Percentiles rank a stretch among this genome's conserved stretches.
phyloP scores from a whole-genome alignment of 1,139 yeast species.

The Nakaseomyces nivariensis region DNA sequence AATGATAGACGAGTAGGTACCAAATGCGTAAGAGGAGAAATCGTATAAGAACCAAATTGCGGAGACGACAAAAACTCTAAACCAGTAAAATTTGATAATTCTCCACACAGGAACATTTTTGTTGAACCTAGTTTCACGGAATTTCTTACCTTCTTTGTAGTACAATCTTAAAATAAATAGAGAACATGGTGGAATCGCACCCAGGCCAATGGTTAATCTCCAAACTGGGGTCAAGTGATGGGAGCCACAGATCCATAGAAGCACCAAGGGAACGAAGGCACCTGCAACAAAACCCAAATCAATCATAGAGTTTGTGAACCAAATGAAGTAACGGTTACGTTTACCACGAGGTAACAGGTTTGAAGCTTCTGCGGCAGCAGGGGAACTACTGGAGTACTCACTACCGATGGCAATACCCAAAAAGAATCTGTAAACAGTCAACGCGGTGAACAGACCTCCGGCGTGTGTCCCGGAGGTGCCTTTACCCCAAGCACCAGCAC shows the following conservation, averaged over 20 bases:
- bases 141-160: constrained; percentile 64
- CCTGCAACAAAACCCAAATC: constrained; percentile 79
- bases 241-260: constrained; percentile 70
- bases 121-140: constrained; percentile 61
- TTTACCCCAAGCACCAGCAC: constrained; percentile 85
- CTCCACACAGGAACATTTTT: constrained; percentile 59
- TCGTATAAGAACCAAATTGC: constrained; percentile 87
- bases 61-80: constrained; percentile 60
- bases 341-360: constrained; percentile 65
- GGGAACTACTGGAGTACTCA: constrained; percentile 89
- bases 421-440: constrained; percentile 78
- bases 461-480: constrained; percentile 40
- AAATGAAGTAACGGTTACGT: constrained; percentile 79
- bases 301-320: constrained; percentile 85
- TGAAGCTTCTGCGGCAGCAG: constrained; percentile 89
- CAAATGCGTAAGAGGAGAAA: constrained; percentile 79
- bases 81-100: constrained; percentile 75
- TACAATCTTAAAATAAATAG: constrained; percentile 68
- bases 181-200: constrained; percentile 81
- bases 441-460: constrained; percentile 65
- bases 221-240: constrained; percentile 72
- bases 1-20: constrained; percentile 70
- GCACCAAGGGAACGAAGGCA: constrained; percentile 77
- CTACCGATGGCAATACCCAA: constrained; percentile 82
- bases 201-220: constrained; percentile 86